phyloP scores from a whole-genome alignment of 129 eudicot genomes.

The Centaurea solstitialis region DNA sequence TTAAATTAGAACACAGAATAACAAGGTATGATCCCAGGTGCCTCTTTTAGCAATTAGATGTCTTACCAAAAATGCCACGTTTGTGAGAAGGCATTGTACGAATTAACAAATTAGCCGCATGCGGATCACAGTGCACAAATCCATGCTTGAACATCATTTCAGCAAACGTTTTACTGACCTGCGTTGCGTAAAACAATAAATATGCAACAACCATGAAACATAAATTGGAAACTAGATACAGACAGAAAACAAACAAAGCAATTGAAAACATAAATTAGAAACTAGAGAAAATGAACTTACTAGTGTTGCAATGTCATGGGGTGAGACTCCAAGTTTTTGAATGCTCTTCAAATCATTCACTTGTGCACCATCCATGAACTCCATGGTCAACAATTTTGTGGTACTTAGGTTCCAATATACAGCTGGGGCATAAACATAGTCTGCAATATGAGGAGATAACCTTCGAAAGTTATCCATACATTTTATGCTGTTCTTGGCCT shows the following conservation, averaged over 20 bases:
- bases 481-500: constrained; percentile 92
- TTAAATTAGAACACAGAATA: background rate
- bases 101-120: constrained; percentile 80
- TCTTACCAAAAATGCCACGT: constrained; percentile 62
- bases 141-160: constrained; percentile 99
- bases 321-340: constrained; percentile 57
- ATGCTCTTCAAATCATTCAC: constrained; percentile 69
- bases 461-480: constrained; percentile 92
- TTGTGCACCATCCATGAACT: constrained; percentile 77
- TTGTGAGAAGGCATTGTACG: constrained; percentile 65
- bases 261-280: too few species aligned
- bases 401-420: constrained; percentile 82
- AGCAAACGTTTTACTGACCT: constrained; percentile 88
- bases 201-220: constrained; percentile 12
- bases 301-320: constrained; percentile 71
- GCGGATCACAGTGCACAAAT: constrained; percentile 99
- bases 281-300: constrained; percentile 45
- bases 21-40: background rate
- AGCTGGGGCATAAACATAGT: constrained; percentile 72
- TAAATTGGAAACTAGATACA: background rate
- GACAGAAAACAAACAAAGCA: background rate
- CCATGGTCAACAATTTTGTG: constrained; percentile 88
- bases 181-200: constrained; percentile 18
- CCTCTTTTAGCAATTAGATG: background rate
- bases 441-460: constrained; percentile 91